phyloP scores from a whole-genome alignment of 805 yeast species.

The Yamadazyma takamatsuzukensis region DNA sequence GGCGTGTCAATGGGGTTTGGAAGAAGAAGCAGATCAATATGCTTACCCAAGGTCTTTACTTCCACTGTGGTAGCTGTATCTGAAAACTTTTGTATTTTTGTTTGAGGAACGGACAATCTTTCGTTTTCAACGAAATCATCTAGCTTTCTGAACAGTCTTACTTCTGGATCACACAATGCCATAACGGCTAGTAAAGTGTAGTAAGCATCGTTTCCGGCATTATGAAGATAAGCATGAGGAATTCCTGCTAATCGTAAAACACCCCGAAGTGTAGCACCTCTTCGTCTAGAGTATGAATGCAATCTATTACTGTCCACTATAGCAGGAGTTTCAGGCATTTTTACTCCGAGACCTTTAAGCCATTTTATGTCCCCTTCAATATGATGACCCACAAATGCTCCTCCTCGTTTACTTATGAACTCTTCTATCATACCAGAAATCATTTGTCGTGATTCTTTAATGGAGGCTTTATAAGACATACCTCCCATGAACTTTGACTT shows the following conservation, averaged over 20 bases:
- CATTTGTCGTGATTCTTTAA: constrained; percentile 32
- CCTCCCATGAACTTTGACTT: constrained; percentile 52
- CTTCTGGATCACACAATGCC: constrained; percentile 47
- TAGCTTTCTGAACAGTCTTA: constrained; percentile 18
- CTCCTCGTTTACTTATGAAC: constrained; percentile 32
- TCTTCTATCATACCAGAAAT: constrained; percentile 41
- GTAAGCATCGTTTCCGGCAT: constrained; percentile 71
- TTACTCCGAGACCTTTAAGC: constrained; percentile 45
- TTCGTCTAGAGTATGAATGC: constrained; percentile 36
- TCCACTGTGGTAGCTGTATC: constrained; percentile 3
- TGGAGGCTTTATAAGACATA: constrained; percentile 37
- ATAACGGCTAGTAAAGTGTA: constrained; percentile 53
- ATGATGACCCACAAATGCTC: constrained; percentile 56
- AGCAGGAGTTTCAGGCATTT: constrained; percentile 32
- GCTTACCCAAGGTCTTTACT: too few species aligned
- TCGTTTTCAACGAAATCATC: constrained; percentile 15
- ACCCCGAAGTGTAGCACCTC: constrained; percentile 44
- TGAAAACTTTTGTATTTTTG: constrained; percentile 6
- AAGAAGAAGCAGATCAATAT: too few species aligned
- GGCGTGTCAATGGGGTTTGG: too few species aligned
- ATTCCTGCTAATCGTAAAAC: constrained; percentile 44
- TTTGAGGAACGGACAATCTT: constrained; percentile 1
- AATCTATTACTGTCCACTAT: constrained; percentile 48
- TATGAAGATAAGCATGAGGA: constrained; percentile 60
- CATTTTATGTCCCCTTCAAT: constrained; percentile 52